These are phyloP conservation scores for Lablab purpureus DNA, from an alignment of 306 rosid genomes.

Conservation along the genomic window DNA sequence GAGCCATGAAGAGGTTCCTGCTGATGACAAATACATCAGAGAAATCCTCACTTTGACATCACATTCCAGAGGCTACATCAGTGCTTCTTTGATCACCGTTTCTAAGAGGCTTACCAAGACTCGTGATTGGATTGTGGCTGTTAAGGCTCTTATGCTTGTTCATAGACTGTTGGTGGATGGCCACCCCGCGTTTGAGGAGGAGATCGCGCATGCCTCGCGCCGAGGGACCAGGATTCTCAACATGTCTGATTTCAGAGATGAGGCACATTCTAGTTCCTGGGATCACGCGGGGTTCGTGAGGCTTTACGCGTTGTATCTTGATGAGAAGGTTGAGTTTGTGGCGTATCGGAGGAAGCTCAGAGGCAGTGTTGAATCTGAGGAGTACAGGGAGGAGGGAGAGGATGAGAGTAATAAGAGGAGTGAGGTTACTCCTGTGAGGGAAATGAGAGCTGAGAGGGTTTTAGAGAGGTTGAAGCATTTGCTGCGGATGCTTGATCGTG, in stretches of 20 bases:
- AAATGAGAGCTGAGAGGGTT: constrained; percentile 70
- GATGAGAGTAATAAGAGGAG: not conserved
- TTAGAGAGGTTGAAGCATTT: constrained; percentile 68
- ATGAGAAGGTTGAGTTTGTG: constrained; percentile 70
- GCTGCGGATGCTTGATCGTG: constrained; percentile 68
- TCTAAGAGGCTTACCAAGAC: constrained; percentile 75
- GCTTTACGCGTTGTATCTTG: constrained; percentile 75
- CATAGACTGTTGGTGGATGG: constrained; percentile 78
- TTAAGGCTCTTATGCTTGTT: constrained; percentile 78
- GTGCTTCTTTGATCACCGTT: constrained; percentile 65
- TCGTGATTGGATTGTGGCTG: constrained; percentile 88
- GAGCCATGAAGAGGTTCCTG: constrained; percentile 77
- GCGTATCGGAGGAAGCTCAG: constrained; percentile 59
- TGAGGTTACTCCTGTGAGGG: constrained; percentile 65
- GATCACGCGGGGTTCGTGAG: constrained; percentile 77
- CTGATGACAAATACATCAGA: constrained; percentile 72
- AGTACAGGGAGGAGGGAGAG: constrained; percentile 52
- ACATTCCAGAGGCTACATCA: constrained; percentile 63
- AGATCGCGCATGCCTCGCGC: constrained; percentile 62
- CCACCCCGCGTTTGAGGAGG: constrained; percentile 77
- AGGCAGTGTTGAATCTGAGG: constrained; percentile 46
- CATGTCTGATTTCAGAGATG: constrained; percentile 79
- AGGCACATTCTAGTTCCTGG: constrained; percentile 84
- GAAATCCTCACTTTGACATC: constrained; percentile 70
- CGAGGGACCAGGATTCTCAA: constrained; percentile 69